Evolutionary conservation across 495 filamentous ascomycete species (phyloP).

Genomic region (Aspergillus sclerotiicarbonarius): DNA sequence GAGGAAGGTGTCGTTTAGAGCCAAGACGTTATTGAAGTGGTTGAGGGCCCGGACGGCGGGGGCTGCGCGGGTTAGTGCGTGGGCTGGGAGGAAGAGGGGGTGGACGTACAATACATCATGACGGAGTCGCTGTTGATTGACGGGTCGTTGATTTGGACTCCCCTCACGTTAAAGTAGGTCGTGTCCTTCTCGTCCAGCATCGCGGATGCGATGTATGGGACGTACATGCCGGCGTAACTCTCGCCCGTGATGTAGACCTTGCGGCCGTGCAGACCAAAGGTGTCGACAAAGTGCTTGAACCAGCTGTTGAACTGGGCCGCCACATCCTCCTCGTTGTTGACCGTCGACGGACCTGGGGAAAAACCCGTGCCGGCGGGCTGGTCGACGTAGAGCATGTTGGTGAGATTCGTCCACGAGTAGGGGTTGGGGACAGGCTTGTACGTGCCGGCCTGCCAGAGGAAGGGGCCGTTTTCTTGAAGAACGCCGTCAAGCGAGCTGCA

Average conservation of each 20-base stretch:
- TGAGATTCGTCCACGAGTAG: constrained; percentile 70
- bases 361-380: constrained; percentile 79
- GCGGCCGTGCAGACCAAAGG: constrained; percentile 59
- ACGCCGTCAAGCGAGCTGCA: constrained; percentile 69
- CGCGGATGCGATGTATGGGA: constrained; percentile 74
- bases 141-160: constrained; percentile 70
- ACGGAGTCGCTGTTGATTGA: constrained; percentile 51
- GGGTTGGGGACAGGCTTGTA: constrained; percentile 62
- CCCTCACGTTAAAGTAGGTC: constrained; percentile 63
- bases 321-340: constrained; percentile 62
- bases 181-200: constrained; percentile 70
- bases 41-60: constrained; percentile 61
- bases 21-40: constrained; percentile 58
- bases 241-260: constrained; percentile 71
- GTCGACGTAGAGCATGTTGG: constrained; percentile 73
- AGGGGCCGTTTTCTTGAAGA: constrained; percentile 74
- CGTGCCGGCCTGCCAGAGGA: constrained; percentile 71
- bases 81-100: not conserved
- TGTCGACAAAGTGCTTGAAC: constrained; percentile 67
- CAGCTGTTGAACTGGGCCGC: constrained; percentile 68
- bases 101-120: constrained; percentile 31
- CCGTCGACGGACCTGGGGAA: constrained; percentile 59
- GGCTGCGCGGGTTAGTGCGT: constrained; percentile 31
- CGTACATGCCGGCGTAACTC: constrained; percentile 72
- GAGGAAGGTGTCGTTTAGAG: constrained; percentile 66